Evolutionary conservation across 345 rosid genomes (phyloP), one percentile per base, ranked within the genome.

Genomic region (Reutealis trisperma): DNA sequence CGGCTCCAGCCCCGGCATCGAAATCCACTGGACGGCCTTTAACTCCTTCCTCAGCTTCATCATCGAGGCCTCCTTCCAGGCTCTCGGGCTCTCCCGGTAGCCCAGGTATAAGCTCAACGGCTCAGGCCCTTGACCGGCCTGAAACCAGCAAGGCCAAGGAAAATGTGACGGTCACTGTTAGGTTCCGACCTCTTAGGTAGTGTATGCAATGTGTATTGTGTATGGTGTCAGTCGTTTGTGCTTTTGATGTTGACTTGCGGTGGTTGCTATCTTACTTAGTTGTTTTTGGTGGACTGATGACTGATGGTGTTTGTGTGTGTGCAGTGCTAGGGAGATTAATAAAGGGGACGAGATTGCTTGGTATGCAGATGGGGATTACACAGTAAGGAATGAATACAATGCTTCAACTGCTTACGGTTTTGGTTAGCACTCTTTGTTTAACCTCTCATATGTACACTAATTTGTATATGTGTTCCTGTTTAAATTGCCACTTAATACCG

Each of bases 171-270:
- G 96, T 93, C 65, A 90, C 97, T 45, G 92, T 92, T 79, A 87
- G 94, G 66, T 92, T 92, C 73, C 97, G 93, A 67, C 96, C 94
- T 77, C 96, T 93, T 84, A 91, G 97, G 97, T 89, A 78, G 44
- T 34, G 52, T 24, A 6, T 22, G 49, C 14, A 66, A 41, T 66
- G 30, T 42, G 22, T 66, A 42, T 10, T 61, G 7, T 27, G 15
- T 13, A 10, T 41, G 7, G 27, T 34, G 44, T 66, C 61, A 52
- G 47, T 57, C 22, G 12, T 25, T 37, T 70, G 66, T n/a, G 41
- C 11, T 75, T 67, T n/a, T 30, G 14, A 13, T 54, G 78, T 42
- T 19, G 81, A 77, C 51, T 61, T 37, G 41, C 41, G 6, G 41
- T 37, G 41, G 5, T 0, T 37, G 41, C 41, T 37, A 6, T 4